These are phyloP conservation scores for Starmerella powellii DNA, from an alignment of 805 yeast species.

Conservation along the genomic window DNA sequence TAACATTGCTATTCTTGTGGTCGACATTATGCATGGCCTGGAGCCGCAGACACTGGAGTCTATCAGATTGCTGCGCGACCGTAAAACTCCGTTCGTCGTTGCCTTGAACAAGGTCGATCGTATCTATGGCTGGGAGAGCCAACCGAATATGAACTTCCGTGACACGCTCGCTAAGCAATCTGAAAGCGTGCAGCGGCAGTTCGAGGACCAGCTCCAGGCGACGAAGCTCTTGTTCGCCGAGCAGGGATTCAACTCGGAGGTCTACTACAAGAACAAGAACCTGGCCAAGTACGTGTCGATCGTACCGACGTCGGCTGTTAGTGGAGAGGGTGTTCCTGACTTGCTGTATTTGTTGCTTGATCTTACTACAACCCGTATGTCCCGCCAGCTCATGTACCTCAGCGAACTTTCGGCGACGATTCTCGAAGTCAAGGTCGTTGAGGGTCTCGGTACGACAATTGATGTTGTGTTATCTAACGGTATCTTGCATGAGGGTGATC, in stretches of 20 bases:
- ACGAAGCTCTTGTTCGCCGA: slow-evolving; percentile 88
- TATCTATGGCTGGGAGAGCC: slow-evolving; percentile 84
- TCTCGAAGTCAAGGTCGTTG: slow-evolving; percentile 93
- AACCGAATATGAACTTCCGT: slow-evolving; percentile 90
- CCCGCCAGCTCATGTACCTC: slow-evolving; percentile 92
- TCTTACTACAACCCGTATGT: slow-evolving; percentile 96
- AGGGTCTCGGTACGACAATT: slow-evolving; percentile 97
- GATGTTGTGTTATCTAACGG: slow-evolving; percentile 98
- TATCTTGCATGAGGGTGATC: slow-evolving; percentile 84
- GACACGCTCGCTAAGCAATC: slow-evolving; percentile 77
- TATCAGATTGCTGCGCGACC: slow-evolving; percentile 77
- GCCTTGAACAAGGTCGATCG: slow-evolving; percentile 97
- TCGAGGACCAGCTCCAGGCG: slow-evolving; percentile 71
- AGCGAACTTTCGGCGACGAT: slow-evolving; percentile 91
- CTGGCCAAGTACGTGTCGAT: slow-evolving; percentile 87
- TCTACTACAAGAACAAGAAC: slow-evolving; percentile 90
- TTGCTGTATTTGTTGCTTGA: slow-evolving; percentile 88
- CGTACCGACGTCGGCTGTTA: slow-evolving; percentile 97
- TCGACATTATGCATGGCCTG: slow-evolving; percentile 97
- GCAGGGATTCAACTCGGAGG: slow-evolving; percentile 95
- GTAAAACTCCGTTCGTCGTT: slow-evolving; percentile 96
- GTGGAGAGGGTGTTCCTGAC: slow-evolving; percentile 99
- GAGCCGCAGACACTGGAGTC: slow-evolving; percentile 97
- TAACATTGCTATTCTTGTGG: slow-evolving; percentile 96
- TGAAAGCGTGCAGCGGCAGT: slow-evolving; percentile 80